Evolutionary conservation across 1,139 yeast species (phyloP).

Genomic region (Meyerozyma athensensis): DNA sequence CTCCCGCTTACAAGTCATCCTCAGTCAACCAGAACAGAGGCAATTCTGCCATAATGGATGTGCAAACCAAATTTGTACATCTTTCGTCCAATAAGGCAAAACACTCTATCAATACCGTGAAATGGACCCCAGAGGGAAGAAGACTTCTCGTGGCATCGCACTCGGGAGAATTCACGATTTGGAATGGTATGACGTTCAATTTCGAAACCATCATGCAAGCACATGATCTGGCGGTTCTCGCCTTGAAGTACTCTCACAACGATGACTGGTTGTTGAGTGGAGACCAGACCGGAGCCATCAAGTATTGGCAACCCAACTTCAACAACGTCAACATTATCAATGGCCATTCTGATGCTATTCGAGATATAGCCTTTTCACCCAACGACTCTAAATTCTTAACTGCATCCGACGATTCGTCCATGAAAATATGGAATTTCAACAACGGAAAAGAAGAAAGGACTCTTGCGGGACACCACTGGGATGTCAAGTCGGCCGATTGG

Average conservation of each 20-base stretch:
- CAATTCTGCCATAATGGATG: constrained; percentile 49
- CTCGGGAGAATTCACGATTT: constrained; percentile 92
- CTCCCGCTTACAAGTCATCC: constrained; percentile 49
- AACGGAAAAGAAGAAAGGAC: constrained; percentile 81
- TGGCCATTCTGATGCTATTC: constrained; percentile 76
- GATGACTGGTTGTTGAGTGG: constrained; percentile 95
- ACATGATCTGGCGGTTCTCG: constrained; percentile 84
- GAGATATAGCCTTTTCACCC: constrained; percentile 87
- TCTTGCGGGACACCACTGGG: constrained; percentile 96
- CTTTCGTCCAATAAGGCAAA: constrained; percentile 86
- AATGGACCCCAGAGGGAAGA: constrained; percentile 97
- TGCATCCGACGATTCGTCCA: constrained; percentile 83
- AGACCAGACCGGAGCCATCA: constrained; percentile 85
- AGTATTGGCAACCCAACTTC: constrained; percentile 97
- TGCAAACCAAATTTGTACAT: constrained; percentile 82
- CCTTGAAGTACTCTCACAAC: constrained; percentile 78
- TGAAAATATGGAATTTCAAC: constrained; percentile 92
- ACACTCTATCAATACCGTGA: constrained; percentile 85
- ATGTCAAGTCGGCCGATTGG: constrained; percentile 96
- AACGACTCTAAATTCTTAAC: constrained; percentile 87
- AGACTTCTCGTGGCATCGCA: constrained; percentile 85
- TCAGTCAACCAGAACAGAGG: constrained; percentile 24
- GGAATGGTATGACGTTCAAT: constrained; percentile 95
- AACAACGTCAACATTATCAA: constrained; percentile 85
- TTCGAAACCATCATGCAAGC: constrained; percentile 99